These are phyloP conservation scores for Oropetium thomaeum DNA, from an alignment of 176 grass and related monocot species.

Conservation along the genomic window DNA sequence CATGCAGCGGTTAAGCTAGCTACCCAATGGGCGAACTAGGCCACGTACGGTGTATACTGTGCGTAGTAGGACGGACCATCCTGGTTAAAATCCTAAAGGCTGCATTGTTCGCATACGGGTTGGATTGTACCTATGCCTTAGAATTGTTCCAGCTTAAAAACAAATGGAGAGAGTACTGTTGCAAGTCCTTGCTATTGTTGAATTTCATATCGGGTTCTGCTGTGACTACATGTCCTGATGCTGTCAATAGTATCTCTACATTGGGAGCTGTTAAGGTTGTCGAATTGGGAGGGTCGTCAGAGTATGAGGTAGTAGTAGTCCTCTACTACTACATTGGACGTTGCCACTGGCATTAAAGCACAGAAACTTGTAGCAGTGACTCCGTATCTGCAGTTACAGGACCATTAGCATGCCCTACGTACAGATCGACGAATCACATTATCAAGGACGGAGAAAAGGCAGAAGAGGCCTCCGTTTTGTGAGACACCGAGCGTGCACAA, in stretches of 20 bases:
- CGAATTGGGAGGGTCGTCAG: background rate
- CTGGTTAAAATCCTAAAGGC: slow-evolving; percentile 4
- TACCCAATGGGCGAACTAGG: slow-evolving; percentile 4
- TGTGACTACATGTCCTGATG: background rate
- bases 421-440: slow-evolving; percentile 15
- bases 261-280: slow-evolving; percentile 9
- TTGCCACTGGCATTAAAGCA: background rate
- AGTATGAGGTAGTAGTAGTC: no score
- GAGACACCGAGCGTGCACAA: slow-evolving; percentile 32
- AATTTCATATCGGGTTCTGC: background rate
- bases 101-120: background rate
- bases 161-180: no score
- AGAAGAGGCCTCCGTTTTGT: slow-evolving; percentile 13
- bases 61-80: slow-evolving; percentile 18
- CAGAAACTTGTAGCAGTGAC: background rate
- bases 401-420: background rate
- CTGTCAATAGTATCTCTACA: background rate
- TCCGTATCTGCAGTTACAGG: background rate
- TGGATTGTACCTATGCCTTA: background rate
- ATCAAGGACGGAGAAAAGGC: slow-evolving; percentile 16
- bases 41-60: background rate
- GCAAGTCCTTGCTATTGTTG: background rate
- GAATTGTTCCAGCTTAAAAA: no score
- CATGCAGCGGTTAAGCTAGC: slow-evolving; percentile 46
- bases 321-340: no score